These are phyloP conservation scores for Aphanomyces astaci DNA, from an alignment of 352 stramenopile genomes.

Conservation along the genomic window DNA sequence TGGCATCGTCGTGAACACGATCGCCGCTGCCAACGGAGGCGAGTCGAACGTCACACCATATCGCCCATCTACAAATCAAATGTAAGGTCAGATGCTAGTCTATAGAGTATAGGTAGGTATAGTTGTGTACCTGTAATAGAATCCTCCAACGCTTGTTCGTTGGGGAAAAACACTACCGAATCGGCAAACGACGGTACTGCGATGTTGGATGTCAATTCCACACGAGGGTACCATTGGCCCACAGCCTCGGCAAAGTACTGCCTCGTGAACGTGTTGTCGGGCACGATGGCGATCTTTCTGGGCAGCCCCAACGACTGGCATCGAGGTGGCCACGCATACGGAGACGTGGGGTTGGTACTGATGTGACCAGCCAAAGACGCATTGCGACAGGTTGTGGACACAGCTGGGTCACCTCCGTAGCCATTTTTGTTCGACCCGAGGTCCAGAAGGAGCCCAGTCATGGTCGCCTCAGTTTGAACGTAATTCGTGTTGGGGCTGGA, in stretches of 20 bases:
- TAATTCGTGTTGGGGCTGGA: no score
- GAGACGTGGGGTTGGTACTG: conserved; percentile 31
- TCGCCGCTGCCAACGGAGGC: conserved; percentile 34
- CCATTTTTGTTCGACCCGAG: not conserved
- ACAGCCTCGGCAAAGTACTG: conserved; percentile 59
- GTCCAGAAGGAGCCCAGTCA: conserved; percentile 10
- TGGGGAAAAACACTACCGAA: conserved; percentile 31
- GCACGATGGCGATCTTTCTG: conserved; percentile 51
- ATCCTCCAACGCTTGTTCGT: conserved; percentile 25
- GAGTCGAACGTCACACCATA: conserved; percentile 27
- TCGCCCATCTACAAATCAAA: conserved; percentile 6
- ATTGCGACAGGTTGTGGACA: conserved; percentile 11
- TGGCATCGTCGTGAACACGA: conserved; percentile 37
- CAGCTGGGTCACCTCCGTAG: not conserved
- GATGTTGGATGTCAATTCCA: conserved; percentile 22
- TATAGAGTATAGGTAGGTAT: not conserved
- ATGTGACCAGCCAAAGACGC: conserved; percentile 33
- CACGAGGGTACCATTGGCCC: conserved; percentile 50
- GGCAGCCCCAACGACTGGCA: conserved; percentile 38
- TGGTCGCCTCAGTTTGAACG: conserved; percentile 14
- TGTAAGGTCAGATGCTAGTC: no score
- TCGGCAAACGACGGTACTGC: conserved; percentile 37
- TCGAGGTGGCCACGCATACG: conserved; percentile 29
- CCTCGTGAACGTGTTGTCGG: conserved; percentile 47
- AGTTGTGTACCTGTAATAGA: conserved; percentile 29